A percentile compares a stretch with the other conserved stretches of the same genome.
phyloP scores from a whole-genome alignment of 2,329 filamentous ascomycete species.

The Sporothrix protearum region DNA sequence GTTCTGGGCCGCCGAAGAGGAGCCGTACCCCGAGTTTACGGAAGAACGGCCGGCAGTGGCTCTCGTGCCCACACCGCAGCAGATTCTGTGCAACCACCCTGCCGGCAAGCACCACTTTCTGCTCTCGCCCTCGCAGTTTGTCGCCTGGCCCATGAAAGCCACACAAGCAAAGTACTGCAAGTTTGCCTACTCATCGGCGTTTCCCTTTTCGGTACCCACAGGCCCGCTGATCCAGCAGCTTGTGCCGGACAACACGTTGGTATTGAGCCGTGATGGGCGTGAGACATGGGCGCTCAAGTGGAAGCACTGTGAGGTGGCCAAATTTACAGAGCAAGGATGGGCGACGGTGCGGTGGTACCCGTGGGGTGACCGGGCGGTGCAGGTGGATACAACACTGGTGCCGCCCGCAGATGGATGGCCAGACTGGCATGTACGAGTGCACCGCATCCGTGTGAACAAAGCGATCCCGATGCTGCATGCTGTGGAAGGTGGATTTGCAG shows the following conservation, averaged over 20 bases:
- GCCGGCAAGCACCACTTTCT: conserved; percentile 38
- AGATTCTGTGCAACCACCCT: conserved; percentile 40
- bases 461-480: conserved; percentile 18
- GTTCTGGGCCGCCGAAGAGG: conserved; percentile 47
- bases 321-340: background rate
- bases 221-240: conserved; percentile 34
- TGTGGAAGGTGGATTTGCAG: conserved; percentile 33
- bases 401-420: conserved; percentile 35
- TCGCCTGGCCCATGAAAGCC: conserved; percentile 36
- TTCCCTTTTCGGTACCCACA: conserved; percentile 39
- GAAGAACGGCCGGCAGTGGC: conserved; percentile 26
- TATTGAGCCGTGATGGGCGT: conserved; percentile 28
- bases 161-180: conserved; percentile 41
- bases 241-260: conserved; percentile 30
- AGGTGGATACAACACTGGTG: conserved; percentile 38
- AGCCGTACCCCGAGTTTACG: conserved; percentile 30
- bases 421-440: conserved; percentile 41
- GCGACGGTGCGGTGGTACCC: conserved; percentile 28
- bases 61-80: conserved; percentile 46
- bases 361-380: conserved; percentile 29
- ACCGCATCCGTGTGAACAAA: conserved; percentile 31
- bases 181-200: conserved; percentile 43
- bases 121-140: conserved; percentile 39
- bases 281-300: conserved; percentile 28
- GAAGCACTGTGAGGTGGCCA: conserved; percentile 10